These are phyloP conservation scores for Ligustrum vulgare DNA, from an alignment of 257 asterid species.

Conservation along the genomic window DNA sequence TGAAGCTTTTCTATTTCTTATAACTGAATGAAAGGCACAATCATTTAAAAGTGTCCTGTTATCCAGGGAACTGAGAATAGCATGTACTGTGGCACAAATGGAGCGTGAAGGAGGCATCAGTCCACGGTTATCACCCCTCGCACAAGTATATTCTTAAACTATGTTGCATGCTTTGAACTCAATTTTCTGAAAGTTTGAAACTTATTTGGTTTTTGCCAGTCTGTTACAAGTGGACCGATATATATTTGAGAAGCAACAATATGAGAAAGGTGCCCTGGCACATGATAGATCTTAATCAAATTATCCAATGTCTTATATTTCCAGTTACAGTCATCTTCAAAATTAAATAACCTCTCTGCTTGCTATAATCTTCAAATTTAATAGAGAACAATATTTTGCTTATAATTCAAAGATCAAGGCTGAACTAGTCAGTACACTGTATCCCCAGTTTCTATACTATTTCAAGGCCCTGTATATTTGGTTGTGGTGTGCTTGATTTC, in stretches of 20 bases:
- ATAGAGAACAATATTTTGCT: not conserved
- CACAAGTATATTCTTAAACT: constrained; percentile 56
- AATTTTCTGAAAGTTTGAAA: constrained; percentile 11
- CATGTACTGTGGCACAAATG: constrained; percentile 95
- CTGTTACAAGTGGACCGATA: not conserved
- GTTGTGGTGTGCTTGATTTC: not conserved
- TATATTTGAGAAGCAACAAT: constrained; percentile 3
- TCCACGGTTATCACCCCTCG: constrained; percentile 94
- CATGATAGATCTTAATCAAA: not conserved
- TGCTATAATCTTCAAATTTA: not conserved
- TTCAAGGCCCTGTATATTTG: constrained; percentile 10
- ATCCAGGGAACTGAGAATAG: constrained; percentile 86
- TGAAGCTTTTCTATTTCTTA: constrained; percentile 16
- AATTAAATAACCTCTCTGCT: not conserved
- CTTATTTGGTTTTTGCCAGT: not conserved
- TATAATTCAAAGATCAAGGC: constrained; percentile 1
- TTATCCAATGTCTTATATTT: not conserved
- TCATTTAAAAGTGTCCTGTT: constrained; percentile 1
- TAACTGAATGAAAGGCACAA: constrained; percentile 10
- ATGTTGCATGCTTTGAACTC: constrained; percentile 2
- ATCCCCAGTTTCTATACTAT: not conserved
- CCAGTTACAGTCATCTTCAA: too few species aligned
- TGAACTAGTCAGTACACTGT: not conserved
- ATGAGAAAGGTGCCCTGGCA: not conserved
- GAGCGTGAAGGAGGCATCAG: constrained; percentile 98